Conservation (phyloP, 2,329 filamentous ascomycete species). For the Beauveria australis region DNA sequence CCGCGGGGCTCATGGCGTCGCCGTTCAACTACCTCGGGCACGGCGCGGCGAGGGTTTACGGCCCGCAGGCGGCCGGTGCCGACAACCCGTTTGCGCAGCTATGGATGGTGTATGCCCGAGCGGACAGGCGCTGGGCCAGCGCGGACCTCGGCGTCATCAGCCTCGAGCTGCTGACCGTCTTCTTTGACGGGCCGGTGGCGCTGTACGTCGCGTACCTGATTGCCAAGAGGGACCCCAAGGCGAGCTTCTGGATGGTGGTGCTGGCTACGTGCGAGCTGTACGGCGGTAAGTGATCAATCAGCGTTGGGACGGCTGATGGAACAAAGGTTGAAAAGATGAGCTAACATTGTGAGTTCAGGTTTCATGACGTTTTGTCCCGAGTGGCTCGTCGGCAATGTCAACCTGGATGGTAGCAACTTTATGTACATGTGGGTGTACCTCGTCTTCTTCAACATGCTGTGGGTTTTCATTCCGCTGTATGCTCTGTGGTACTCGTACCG, state of each 20-base stretch:
- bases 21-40: conserved; percentile 45
- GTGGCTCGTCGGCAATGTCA: conserved; percentile 54
- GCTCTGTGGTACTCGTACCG: conserved; percentile 44
- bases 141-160: conserved; percentile 55
- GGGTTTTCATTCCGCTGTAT: conserved; percentile 57
- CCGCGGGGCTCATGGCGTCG: conserved; percentile 35
- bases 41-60: conserved; percentile 40
- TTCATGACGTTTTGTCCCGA: conserved; percentile 67
- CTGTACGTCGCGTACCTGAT: conserved; percentile 54
- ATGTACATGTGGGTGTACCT: conserved; percentile 63
- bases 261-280: conserved; percentile 60
- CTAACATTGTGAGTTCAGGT: conserved; percentile 28
- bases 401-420: conserved; percentile 57
- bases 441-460: conserved; percentile 60
- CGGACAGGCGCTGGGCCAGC: conserved; percentile 55
- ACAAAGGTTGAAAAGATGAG: background rate
- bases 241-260: conserved; percentile 55
- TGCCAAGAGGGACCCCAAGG: conserved; percentile 43
- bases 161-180: conserved; percentile 57
- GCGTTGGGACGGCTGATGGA: background rate
- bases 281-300: conserved; percentile 38
- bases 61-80: conserved; percentile 47
- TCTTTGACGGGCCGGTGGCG: conserved; percentile 53
- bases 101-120: conserved; percentile 62
- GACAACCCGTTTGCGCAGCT: conserved; percentile 47